Evolutionary conservation across 1,284 basidiomycete species (phyloP).

Genomic region (Schizopora paradoxa): DNA sequence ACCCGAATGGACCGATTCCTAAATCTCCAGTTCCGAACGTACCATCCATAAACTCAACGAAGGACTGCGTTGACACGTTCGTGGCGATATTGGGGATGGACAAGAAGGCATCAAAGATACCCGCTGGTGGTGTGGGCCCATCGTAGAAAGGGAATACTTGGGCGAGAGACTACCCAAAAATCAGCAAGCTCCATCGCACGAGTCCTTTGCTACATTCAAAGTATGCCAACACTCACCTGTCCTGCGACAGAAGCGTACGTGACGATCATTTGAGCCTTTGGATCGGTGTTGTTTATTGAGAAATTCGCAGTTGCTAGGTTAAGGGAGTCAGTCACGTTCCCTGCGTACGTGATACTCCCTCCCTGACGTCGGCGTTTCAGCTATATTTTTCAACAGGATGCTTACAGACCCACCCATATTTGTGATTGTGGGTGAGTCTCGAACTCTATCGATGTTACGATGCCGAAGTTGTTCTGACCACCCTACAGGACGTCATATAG

Average conservation of each 20-base stretch:
- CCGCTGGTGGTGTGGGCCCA: conserved; percentile 5
- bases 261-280: conserved; percentile 12
- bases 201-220: too few species aligned
- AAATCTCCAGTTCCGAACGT: conserved; percentile 5
- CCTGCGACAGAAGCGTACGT: conserved; percentile 4
- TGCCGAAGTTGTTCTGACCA: conserved; percentile 16
- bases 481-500: conserved; percentile 3
- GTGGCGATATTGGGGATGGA: conserved; percentile 5
- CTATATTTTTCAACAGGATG: too few species aligned
- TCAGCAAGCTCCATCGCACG: too few species aligned
- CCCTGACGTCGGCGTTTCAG: too few species aligned
- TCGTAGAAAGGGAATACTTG: conserved; percentile 3
- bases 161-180: background rate
- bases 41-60: background rate
- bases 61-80: background rate
- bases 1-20: conserved; percentile 11
- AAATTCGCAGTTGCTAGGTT: conserved; percentile 11
- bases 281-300: conserved; percentile 13
- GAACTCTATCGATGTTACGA: conserved; percentile 11
- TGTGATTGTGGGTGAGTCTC: conserved; percentile 5
- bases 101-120: conserved; percentile 8
- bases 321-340: conserved; percentile 1
- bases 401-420: conserved; percentile 11
- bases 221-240: conserved; percentile 5
- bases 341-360: conserved; percentile 4